These are phyloP conservation scores for Moringa oleifera DNA, from an alignment of 345 rosid species.

Conservation along the genomic window DNA sequence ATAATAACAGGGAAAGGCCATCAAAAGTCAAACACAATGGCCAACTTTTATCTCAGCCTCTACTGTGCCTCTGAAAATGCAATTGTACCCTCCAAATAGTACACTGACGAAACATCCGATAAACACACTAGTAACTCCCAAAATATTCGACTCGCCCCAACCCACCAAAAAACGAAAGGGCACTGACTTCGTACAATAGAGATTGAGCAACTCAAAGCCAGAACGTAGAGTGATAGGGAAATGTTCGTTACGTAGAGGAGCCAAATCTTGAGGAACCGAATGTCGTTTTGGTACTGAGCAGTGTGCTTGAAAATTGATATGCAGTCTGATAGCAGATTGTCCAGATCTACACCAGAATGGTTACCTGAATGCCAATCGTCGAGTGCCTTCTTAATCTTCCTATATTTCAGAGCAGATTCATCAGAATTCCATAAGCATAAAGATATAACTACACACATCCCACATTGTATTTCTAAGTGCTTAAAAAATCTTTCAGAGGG, in stretches of 20 bases:
- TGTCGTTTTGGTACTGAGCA: slow-evolving; percentile 57
- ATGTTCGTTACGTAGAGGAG: slow-evolving; percentile 55
- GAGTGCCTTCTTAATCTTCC: slow-evolving; percentile 46
- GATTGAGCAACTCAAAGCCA: background rate
- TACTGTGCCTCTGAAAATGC: background rate
- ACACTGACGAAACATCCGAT: too few relatives aligned
- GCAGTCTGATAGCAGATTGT: slow-evolving; percentile 46
- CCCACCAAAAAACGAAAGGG: too few relatives aligned
- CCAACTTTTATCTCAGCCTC: background rate
- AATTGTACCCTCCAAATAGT: background rate
- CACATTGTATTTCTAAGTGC: background rate
- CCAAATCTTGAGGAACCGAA: slow-evolving; percentile 94
- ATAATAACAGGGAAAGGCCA: background rate
- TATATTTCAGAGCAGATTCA: slow-evolving; percentile 19
- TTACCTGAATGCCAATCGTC: slow-evolving; percentile 36
- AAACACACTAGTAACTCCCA: too few relatives aligned
- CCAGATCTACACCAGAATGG: slow-evolving; percentile 27
- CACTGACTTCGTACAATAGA: too few relatives aligned
- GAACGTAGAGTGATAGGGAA: background rate
- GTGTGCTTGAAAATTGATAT: slow-evolving; percentile 50
- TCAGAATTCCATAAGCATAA: background rate
- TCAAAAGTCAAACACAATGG: background rate
- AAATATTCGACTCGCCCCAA: too few relatives aligned
- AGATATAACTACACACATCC: background rate
- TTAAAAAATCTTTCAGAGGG: too few relatives aligned